These are phyloP conservation scores for Epithele typhae DNA, from an alignment of 768 basidiomycete species.

Conservation along the genomic window DNA sequence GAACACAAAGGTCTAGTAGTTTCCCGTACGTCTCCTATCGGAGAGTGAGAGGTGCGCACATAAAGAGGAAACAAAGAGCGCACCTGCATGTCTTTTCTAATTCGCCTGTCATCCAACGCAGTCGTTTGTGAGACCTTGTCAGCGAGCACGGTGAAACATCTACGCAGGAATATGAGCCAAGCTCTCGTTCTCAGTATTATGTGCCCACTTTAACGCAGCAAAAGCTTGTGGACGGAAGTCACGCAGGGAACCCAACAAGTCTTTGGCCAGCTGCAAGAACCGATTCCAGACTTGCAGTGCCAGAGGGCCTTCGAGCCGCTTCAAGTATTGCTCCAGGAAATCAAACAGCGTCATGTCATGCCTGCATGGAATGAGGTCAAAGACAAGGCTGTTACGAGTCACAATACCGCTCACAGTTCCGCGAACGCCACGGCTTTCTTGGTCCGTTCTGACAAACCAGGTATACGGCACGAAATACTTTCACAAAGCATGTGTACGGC, in stretches of 20 bases:
- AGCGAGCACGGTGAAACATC: slow-evolving; percentile 72
- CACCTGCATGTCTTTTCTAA: slow-evolving; percentile 88
- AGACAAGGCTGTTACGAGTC: no score
- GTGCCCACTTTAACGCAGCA: slow-evolving; percentile 63
- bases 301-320: slow-evolving; percentile 81
- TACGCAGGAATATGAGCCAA: no score
- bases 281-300: slow-evolving; percentile 91
- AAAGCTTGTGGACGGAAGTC: slow-evolving; percentile 72
- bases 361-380: no score
- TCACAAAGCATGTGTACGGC: slow-evolving; percentile 89
- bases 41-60: not conserved
- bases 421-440: slow-evolving; percentile 53
- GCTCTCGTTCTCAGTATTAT: no score
- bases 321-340: slow-evolving; percentile 85
- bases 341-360: slow-evolving; percentile 70
- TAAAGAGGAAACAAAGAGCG: not conserved
- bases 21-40: slow-evolving; percentile 79
- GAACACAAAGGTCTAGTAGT: slow-evolving; percentile 74
- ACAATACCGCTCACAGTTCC: slow-evolving; percentile 52
- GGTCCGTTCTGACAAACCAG: slow-evolving; percentile 50
- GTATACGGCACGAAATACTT: slow-evolving; percentile 60
- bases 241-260: slow-evolving; percentile 59
- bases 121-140: slow-evolving; percentile 87
- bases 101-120: slow-evolving; percentile 83
- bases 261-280: slow-evolving; percentile 73